Base-by-base conservation (phyloP, 1,284 basidiomycete species). In the Heterobasidion parviporum region DNA sequence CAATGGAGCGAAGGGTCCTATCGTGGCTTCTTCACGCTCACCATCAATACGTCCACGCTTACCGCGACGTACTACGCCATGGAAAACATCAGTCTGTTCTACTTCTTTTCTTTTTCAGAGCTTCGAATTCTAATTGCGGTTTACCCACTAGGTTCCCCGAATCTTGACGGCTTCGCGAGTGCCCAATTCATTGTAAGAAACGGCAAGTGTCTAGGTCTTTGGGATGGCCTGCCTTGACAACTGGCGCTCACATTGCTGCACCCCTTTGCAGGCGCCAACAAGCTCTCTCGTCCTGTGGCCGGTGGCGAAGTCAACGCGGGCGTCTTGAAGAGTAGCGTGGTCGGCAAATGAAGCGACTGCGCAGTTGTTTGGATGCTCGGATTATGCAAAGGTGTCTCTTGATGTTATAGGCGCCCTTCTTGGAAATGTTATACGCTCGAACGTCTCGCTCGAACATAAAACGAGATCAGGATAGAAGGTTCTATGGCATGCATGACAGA, bases 1-100 rank as follows among this genome's bases (percentile, higher is more conserved):
- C 82, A 84, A 64, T 86, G 80, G 80, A 83, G 81, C 57, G 84
- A 87, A 64, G 83, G 79, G 8, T 79, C 76, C 6, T 81, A 74
- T 67, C 70, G 83, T 35, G 84, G 85, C 2, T 86, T 86, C 72
- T 84, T 81, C 68, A 79, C 80, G 35, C 68, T 83, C 20, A 72
- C 69, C 32, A 65, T 83, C 57, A 71, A 77, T 57, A 63, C 78
- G 12, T 57, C 74, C 6, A 70, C 72, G 34, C 64, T 78, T 54
- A 78, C 73, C 50, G 81, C 82, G 20, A 77, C 80, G 45, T 86
- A 79, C 68, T 85, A 78, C 59, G 82, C 79, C 5, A 82, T 85
- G 77, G 65, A 68, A 20, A 76, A 83, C 67, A 73, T 79, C 58
- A 75, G 77, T 73, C 61, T 59, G 76, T 69, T 8, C 18, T 38